Conservation (phyloP, 148 eudicot genomes). For the Chenopodium berlandieri region DNA sequence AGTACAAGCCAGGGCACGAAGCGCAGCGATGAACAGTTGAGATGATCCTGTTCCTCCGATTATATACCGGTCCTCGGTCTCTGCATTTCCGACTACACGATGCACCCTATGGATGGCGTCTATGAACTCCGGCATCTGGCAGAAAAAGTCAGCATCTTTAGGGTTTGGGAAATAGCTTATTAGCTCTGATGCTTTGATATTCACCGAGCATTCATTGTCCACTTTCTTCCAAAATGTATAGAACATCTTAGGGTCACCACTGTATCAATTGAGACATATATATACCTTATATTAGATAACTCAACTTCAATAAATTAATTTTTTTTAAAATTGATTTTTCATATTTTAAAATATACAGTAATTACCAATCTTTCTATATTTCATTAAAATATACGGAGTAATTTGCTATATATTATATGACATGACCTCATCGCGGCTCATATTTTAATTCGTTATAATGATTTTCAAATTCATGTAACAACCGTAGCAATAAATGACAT, state of each 20-base stretch:
- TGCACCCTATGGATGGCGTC: slow-evolving; percentile 47
- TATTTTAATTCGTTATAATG: too few relatives aligned
- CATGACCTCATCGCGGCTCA: too few relatives aligned
- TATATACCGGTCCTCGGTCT: slow-evolving; percentile 36
- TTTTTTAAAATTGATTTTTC: too few relatives aligned
- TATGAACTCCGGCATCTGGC: slow-evolving; percentile 50
- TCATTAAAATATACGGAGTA: too few relatives aligned
- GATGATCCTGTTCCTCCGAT: slow-evolving; percentile 71
- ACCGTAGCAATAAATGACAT: too few relatives aligned
- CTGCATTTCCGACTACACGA: slow-evolving; percentile 50
- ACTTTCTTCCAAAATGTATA: slow-evolving; percentile 50
- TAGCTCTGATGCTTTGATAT: slow-evolving; percentile 43
- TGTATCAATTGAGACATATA: slow-evolving; percentile 4
- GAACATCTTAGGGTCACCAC: slow-evolving; percentile 72
- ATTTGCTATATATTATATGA: too few relatives aligned
- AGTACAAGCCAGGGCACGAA: slow-evolving; percentile 41
- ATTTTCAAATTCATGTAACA: too few relatives aligned
- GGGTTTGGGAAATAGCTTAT: slow-evolving; percentile 55
- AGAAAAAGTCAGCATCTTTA: slow-evolving; percentile 43
- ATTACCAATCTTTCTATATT: too few relatives aligned
- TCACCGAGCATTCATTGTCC: slow-evolving; percentile 41
- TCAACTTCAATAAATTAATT: too few relatives aligned
- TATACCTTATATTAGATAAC: too few relatives aligned
- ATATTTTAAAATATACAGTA: too few relatives aligned
- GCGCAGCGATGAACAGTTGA: slow-evolving; percentile 53